These are phyloP conservation scores for Fusarium pseudocircinatum DNA, from an alignment of 2,329 filamentous ascomycete species.

Conservation along the genomic window DNA sequence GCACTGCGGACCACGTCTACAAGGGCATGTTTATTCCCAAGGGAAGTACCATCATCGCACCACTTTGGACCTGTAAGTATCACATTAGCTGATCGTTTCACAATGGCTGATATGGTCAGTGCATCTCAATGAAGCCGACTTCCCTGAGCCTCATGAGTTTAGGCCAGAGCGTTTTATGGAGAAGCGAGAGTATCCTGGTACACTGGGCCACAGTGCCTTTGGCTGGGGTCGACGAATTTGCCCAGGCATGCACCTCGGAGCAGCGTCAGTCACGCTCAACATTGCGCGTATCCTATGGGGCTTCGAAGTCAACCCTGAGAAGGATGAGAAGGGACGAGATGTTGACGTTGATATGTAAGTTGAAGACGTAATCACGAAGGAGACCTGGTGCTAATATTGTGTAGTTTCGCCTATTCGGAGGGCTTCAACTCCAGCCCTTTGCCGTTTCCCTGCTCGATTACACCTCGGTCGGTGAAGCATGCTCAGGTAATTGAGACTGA, in stretches of 20 bases:
- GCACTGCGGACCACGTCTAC: constrained; percentile 53
- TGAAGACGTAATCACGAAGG: rapidly evolving
- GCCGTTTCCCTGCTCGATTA: constrained; percentile 54
- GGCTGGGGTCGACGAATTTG: constrained; percentile 55
- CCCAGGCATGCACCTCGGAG: constrained; percentile 60
- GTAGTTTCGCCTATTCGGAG: constrained; percentile 54
- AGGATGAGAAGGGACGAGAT: constrained; percentile 43
- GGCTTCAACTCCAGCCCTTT: constrained; percentile 55
- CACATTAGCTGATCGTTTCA: rapidly evolving
- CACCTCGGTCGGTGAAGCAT: constrained; percentile 47
- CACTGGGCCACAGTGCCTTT: constrained; percentile 51
- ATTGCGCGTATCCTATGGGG: constrained; percentile 64
- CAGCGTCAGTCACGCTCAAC: constrained; percentile 58
- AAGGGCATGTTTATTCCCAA: constrained; percentile 57
- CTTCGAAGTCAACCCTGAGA: constrained; percentile 53
- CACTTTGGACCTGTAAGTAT: constrained; percentile 54
- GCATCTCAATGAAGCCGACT: constrained; percentile 54
- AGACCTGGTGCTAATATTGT: neutral
- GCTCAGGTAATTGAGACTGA: constrained; percentile 48
- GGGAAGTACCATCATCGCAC: constrained; percentile 54
- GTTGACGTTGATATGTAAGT: constrained; percentile 52
- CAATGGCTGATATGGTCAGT: constrained; percentile 32
- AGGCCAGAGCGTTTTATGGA: constrained; percentile 50
- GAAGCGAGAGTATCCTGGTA: constrained; percentile 49
- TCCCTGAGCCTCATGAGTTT: constrained; percentile 53